Evolutionary conservation across 1,139 yeast species (phyloP).

Genomic region (Debaryomycetaceae sp.): DNA sequence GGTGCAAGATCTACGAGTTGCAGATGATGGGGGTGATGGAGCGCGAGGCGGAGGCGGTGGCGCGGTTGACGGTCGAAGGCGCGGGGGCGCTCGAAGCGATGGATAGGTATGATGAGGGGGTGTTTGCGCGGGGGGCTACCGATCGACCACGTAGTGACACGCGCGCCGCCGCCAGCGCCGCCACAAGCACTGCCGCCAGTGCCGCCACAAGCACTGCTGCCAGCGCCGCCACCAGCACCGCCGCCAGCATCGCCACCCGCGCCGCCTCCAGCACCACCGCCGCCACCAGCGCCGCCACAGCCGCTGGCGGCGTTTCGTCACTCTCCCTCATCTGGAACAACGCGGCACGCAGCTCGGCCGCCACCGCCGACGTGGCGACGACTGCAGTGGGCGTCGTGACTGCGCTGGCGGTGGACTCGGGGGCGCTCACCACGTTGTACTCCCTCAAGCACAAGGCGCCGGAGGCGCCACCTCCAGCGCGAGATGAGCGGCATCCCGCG

Average conservation of each 20-base stretch:
- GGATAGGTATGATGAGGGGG: slow-evolving; percentile 55
- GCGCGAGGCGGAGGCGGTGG: slow-evolving; percentile 74
- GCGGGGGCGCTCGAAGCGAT: slow-evolving; percentile 47
- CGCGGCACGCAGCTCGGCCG: slow-evolving; percentile 7
- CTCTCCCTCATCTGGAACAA: slow-evolving; percentile 7
- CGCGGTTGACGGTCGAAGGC: slow-evolving; percentile 54
- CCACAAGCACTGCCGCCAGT: too few relatives aligned
- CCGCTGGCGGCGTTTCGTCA: slow-evolving; percentile 8
- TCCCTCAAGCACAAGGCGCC: slow-evolving; percentile 30
- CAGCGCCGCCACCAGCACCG: too few relatives aligned
- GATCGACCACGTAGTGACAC: neutral
- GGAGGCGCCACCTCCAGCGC: slow-evolving; percentile 1
- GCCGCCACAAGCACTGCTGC: too few relatives aligned
- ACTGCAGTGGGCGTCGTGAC: slow-evolving; percentile 40
- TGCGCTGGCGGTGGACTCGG: slow-evolving; percentile 18
- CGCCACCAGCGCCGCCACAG: too few relatives aligned
- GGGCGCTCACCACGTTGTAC: slow-evolving; percentile 37
- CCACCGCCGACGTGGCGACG: slow-evolving; percentile 22
- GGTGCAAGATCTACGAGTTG: slow-evolving; percentile 88
- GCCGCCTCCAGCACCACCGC: too few relatives aligned
- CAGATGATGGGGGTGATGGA: slow-evolving; percentile 99
- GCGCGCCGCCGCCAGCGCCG: too few relatives aligned
- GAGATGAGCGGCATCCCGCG: neutral
- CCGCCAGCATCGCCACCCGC: too few relatives aligned
- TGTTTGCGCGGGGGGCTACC: slow-evolving; percentile 33